Conservation (phyloP, 148 eudicot genomes). For the Rhododendron ovatum region DNA sequence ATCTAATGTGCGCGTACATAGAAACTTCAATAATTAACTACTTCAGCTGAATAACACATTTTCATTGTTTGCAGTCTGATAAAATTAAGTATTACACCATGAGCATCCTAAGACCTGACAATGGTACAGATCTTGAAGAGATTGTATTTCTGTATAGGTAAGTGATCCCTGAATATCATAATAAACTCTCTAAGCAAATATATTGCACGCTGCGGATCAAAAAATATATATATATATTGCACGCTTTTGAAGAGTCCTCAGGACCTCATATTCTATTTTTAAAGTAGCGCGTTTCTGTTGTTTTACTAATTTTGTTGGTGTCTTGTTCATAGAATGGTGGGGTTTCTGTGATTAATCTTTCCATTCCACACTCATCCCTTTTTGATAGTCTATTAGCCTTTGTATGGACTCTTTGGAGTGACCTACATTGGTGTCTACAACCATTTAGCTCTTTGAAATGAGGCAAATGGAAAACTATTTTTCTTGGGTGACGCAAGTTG, state of each 20-base stretch:
- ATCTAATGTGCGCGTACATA: neutral
- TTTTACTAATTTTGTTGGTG: neutral
- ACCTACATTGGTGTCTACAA: neutral
- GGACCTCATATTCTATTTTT: neutral
- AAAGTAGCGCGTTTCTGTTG: neutral
- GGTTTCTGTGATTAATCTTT: neutral
- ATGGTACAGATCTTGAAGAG: conserved; percentile 60
- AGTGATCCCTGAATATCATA: conserved; percentile 4
- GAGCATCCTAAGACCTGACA: conserved; percentile 83
- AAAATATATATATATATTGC: no score
- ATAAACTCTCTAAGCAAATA: neutral
- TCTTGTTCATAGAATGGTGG: neutral
- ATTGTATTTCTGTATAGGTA: conserved; percentile 93
- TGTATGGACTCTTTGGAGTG: neutral
- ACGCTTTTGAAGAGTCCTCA: neutral
- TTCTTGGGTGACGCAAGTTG: neutral
- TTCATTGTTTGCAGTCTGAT: conserved; percentile 48
- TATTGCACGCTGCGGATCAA: no score
- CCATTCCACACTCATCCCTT: neutral
- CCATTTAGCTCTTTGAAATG: neutral
- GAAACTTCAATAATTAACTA: neutral
- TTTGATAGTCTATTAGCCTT: neutral
- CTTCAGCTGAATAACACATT: neutral
- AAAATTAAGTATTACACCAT: conserved; percentile 83
- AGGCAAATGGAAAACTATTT: neutral